Percentiles rank a stretch among this genome's conserved stretches.
Evolutionary conservation across 768 basidiomycete genomes (phyloP).

Genomic region (Crucibulum laeve): DNA sequence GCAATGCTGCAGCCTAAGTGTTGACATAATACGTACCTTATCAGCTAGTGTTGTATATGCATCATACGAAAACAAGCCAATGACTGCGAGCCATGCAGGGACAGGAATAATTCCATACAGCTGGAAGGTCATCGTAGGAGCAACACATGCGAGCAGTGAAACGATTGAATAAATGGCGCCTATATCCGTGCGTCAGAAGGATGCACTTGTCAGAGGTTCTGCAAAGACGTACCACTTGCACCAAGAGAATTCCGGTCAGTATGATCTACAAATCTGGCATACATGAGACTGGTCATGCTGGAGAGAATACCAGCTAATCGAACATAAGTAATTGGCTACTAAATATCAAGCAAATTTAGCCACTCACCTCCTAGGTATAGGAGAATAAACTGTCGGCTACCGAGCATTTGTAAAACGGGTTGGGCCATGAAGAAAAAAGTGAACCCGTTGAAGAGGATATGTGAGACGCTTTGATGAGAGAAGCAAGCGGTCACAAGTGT

Average conservation of each 20-base stretch:
- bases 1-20: neutral
- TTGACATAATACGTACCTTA: conserved; percentile 22
- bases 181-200: conserved; percentile 16
- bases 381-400: conserved; percentile 59
- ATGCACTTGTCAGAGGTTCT: no score
- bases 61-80: conserved; percentile 65
- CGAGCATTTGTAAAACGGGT: conserved; percentile 56
- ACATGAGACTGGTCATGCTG: conserved; percentile 45
- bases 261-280: conserved; percentile 35
- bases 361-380: conserved; percentile 73
- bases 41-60: conserved; percentile 37
- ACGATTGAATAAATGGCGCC: conserved; percentile 70
- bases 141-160: conserved; percentile 69
- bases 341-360: neutral
- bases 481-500: conserved; percentile 68
- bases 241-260: conserved; percentile 46
- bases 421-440: conserved; percentile 76
- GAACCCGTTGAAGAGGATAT: conserved; percentile 75
- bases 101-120: conserved; percentile 76
- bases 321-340: conserved; percentile 3
- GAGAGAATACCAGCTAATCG: conserved; percentile 55
- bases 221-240: conserved; percentile 69
- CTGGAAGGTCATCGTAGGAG: conserved; percentile 60
- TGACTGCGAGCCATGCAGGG: conserved; percentile 73
- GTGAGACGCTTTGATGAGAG: conserved; percentile 57